Evolutionary conservation across 1,139 yeast genomes (phyloP).

Genomic region (Zygosaccharomyces sapae): DNA sequence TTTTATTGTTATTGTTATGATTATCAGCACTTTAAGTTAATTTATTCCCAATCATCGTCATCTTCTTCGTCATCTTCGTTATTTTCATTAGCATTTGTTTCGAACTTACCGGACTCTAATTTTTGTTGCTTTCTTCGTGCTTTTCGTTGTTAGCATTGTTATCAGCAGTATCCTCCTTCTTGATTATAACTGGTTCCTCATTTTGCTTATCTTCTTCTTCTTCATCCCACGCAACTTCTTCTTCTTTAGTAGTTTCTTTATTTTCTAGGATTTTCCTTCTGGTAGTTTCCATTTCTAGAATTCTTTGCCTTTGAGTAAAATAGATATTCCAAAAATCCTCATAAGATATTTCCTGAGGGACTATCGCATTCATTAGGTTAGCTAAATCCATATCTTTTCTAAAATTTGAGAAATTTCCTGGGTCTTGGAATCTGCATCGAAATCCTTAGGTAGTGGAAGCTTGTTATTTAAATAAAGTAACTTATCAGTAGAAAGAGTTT

Average conservation of each 20-base stretch:
- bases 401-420: slow-evolving; percentile 50
- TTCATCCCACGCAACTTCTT: slow-evolving; percentile 33
- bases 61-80: slow-evolving; percentile 33
- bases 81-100: slow-evolving; percentile 13
- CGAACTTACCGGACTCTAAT: slow-evolving; percentile 11
- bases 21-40: background rate
- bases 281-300: slow-evolving; percentile 60
- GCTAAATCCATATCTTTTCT: slow-evolving; percentile 50
- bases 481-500: slow-evolving; percentile 46
- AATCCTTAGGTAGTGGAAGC: slow-evolving; percentile 36
- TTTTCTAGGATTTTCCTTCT: slow-evolving; percentile 54
- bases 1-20: background rate
- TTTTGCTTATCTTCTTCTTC: slow-evolving; percentile 39
- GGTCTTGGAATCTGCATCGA: slow-evolving; percentile 50
- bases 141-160: slow-evolving; percentile 10
- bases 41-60: slow-evolving; percentile 58
- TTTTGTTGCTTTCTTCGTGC: background rate
- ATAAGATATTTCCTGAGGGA: slow-evolving; percentile 59
- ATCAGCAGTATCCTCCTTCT: slow-evolving; percentile 17
- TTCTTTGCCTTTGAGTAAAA: slow-evolving; percentile 51
- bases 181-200: slow-evolving; percentile 43
- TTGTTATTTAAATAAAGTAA: slow-evolving; percentile 43
- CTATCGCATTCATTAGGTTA: slow-evolving; percentile 58
- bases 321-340: slow-evolving; percentile 73
- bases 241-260: slow-evolving; percentile 18